Percentiles rank a stretch among this genome's conserved stretches.
Conservation (phyloP, 805 yeast species). For the Teunomyces lycoperdinae region DNA sequence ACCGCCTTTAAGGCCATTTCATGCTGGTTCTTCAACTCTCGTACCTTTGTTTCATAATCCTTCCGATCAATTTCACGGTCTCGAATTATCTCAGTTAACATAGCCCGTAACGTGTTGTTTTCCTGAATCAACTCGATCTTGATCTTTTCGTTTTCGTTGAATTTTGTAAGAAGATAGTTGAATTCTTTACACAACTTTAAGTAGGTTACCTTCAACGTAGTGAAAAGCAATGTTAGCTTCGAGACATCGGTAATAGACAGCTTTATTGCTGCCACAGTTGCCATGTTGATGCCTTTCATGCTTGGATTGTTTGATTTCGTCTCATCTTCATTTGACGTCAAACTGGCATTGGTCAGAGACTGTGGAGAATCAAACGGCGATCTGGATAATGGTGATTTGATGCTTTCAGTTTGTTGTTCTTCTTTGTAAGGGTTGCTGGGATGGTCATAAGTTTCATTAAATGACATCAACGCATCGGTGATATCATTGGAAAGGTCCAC, state of each 20-base stretch:
- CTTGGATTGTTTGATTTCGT: constrained; percentile 6
- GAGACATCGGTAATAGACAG: constrained; percentile 15
- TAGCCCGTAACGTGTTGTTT: constrained; percentile 29
- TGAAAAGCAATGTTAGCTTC: constrained; percentile 28
- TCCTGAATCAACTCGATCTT: constrained; percentile 36
- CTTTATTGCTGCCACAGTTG: constrained; percentile 12
- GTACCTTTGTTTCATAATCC: constrained; percentile 2
- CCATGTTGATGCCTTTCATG: constrained; percentile 3
- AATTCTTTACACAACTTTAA: constrained; percentile 38
- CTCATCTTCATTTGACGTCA: constrained; percentile 10
- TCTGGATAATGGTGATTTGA: constrained; percentile 8
- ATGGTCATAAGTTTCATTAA: constrained; percentile 11
- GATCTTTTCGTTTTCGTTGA: constrained; percentile 34
- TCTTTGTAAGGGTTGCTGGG: not conserved
- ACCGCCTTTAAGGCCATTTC: not conserved
- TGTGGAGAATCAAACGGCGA: constrained; percentile 17
- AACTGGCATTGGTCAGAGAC: constrained; percentile 7
- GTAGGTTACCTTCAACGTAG: constrained; percentile 33
- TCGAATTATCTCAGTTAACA: constrained; percentile 28
- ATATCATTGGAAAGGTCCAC: constrained; percentile 13
- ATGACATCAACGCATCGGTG: constrained; percentile 12
- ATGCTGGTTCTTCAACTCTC: not conserved
- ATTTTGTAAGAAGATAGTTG: constrained; percentile 32
- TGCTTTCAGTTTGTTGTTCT: not conserved
- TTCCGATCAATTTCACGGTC: constrained; percentile 20